A percentile compares a stretch with the other conserved stretches of the same genome.
Evolutionary conservation across 1,284 basidiomycete genomes (phyloP).

Genomic region (Papiliotrema terrestris): DNA sequence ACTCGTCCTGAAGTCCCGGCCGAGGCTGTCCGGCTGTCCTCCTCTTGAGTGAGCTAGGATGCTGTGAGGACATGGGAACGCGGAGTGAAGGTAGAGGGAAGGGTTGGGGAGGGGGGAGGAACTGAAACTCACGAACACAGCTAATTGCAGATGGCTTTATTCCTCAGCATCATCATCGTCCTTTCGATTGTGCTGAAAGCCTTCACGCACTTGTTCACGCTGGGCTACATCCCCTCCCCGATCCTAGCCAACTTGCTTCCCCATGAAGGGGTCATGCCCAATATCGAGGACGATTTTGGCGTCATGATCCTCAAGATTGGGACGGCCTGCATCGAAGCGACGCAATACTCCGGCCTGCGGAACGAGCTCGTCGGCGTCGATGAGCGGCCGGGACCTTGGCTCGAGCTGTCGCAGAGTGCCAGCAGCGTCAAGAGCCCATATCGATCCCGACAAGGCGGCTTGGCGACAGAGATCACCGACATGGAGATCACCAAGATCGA

Average conservation of each 20-base stretch:
- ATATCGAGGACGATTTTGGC: slow-evolving; percentile 43
- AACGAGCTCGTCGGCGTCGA: slow-evolving; percentile 41
- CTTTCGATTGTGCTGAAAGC: slow-evolving; percentile 40
- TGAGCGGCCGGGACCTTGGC: slow-evolving; percentile 28
- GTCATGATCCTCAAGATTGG: slow-evolving; percentile 44
- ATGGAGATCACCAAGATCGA: slow-evolving; percentile 35
- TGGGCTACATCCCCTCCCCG: slow-evolving; percentile 44
- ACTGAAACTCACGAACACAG: not conserved
- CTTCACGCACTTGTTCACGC: slow-evolving; percentile 43
- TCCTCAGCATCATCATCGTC: slow-evolving; percentile 38
- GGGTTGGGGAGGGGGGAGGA: too few species aligned
- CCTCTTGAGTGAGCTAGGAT: too few species aligned
- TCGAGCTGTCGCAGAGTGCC: slow-evolving; percentile 25
- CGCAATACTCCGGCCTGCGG: slow-evolving; percentile 40
- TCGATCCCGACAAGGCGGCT: slow-evolving; percentile 17
- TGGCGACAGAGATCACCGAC: slow-evolving; percentile 36
- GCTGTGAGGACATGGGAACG: too few species aligned
- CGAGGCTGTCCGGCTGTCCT: too few species aligned
- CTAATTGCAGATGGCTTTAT: slow-evolving; percentile 33
- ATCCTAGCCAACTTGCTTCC: slow-evolving; percentile 37
- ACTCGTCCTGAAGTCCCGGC: too few species aligned
- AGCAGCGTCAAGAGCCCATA: slow-evolving; percentile 17
- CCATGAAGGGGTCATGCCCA: slow-evolving; percentile 39
- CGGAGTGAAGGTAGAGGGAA: too few species aligned
- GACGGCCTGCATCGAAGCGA: slow-evolving; percentile 45